Evolutionary conservation across 2,329 filamentous ascomycete species (phyloP).

Genomic region (Penicillium sp.): DNA sequence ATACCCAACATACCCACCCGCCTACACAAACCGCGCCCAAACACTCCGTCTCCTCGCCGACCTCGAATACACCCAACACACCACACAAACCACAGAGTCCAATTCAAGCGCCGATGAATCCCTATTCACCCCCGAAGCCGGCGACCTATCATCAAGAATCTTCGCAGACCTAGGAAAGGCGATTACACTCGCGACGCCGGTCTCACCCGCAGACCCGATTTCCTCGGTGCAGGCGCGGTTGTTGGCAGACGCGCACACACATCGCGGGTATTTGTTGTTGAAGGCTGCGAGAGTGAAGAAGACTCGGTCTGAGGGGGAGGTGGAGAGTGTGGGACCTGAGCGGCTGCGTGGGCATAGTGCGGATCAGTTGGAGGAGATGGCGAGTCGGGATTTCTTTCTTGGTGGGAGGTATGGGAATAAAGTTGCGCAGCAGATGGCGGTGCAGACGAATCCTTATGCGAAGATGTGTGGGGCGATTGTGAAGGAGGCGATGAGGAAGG

Average conservation of each 20-base stretch:
- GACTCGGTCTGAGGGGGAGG: slow-evolving; percentile 3
- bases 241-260: slow-evolving; percentile 61
- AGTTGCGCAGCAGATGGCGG: slow-evolving; percentile 62
- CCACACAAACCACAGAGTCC: slow-evolving; percentile 15
- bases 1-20: slow-evolving; percentile 59
- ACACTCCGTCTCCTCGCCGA: slow-evolving; percentile 48
- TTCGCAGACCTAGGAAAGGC: slow-evolving; percentile 50
- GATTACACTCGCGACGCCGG: slow-evolving; percentile 54
- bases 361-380: slow-evolving; percentile 60
- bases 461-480: slow-evolving; percentile 68
- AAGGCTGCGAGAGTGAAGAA: slow-evolving; percentile 43
- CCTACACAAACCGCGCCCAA: slow-evolving; percentile 64
- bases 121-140: slow-evolving; percentile 35
- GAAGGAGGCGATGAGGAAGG: slow-evolving; percentile 63
- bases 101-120: slow-evolving; percentile 21
- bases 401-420: slow-evolving; percentile 63
- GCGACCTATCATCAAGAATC: slow-evolving; percentile 32
- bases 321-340: slow-evolving; percentile 32
- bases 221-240: slow-evolving; percentile 57
- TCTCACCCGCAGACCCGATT: slow-evolving; percentile 47
- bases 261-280: slow-evolving; percentile 56
- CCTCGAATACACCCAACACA: slow-evolving; percentile 11
- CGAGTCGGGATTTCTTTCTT: slow-evolving; percentile 60
- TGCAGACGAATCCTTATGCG: slow-evolving; percentile 67
- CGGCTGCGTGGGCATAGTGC: slow-evolving; percentile 42